Conservation (phyloP, 1,284 basidiomycete species). For the Cryptococcus sp. region DNA sequence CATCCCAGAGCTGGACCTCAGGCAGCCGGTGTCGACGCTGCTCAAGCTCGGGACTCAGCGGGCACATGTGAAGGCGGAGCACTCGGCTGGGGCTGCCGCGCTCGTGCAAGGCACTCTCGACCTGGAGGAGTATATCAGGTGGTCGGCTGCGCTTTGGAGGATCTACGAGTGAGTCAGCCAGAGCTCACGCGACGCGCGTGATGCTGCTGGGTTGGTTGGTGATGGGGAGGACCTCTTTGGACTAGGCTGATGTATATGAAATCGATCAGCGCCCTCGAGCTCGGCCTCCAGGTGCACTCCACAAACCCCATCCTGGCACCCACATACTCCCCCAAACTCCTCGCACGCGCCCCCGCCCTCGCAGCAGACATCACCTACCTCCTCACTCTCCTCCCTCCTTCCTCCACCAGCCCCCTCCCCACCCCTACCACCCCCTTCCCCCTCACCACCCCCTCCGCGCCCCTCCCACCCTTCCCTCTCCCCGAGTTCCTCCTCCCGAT, state of each 20-base stretch:
- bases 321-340: slow-evolving; percentile 67
- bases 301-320: slow-evolving; percentile 62
- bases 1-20: slow-evolving; percentile 38
- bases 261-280: slow-evolving; percentile 59
- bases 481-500: slow-evolving; percentile 46
- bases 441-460: slow-evolving; percentile 53
- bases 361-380: slow-evolving; percentile 66
- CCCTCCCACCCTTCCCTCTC: slow-evolving; percentile 55
- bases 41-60: slow-evolving; percentile 60
- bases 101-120: slow-evolving; percentile 62
- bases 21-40: slow-evolving; percentile 47
- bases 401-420: slow-evolving; percentile 1
- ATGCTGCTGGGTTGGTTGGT: too few species aligned
- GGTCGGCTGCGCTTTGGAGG: slow-evolving; percentile 72
- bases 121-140: slow-evolving; percentile 65
- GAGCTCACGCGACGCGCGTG: neutral
- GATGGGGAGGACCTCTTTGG: neutral
- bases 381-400: slow-evolving; percentile 48
- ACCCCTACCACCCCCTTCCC: slow-evolving; percentile 26
- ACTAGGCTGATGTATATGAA: neutral
- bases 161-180: slow-evolving; percentile 64
- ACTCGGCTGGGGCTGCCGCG: slow-evolving; percentile 60
- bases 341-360: slow-evolving; percentile 60
- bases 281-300: slow-evolving; percentile 62
- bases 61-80: slow-evolving; percentile 63